Percentiles rank a stretch among this genome's conserved stretches.
Evolutionary conservation across 139 green algal genomes (phyloP).

Genomic region (Gonium pectorale): DNA sequence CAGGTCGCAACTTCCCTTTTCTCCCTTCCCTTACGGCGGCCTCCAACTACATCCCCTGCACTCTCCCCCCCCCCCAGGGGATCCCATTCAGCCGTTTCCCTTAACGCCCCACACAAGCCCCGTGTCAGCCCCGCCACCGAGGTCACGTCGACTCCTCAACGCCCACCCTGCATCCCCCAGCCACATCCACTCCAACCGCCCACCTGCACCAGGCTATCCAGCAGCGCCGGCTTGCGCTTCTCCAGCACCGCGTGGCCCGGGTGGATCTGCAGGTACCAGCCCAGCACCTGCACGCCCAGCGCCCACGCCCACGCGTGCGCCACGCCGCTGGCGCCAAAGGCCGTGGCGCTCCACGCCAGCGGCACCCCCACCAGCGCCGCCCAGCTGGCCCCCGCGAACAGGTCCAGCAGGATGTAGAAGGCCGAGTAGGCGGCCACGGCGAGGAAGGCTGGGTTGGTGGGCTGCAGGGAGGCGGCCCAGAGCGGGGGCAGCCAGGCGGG

Average conservation of each 20-base stretch:
- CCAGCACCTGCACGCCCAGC: constrained; percentile 51
- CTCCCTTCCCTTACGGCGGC: no score
- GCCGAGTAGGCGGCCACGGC: constrained; percentile 33
- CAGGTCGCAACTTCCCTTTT: no score
- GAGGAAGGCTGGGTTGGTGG: constrained; percentile 53
- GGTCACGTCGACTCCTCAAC: no score
- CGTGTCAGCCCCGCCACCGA: no score
- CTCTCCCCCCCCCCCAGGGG: no score
- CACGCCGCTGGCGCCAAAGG: constrained; percentile 47
- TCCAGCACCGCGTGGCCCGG: constrained; percentile 83
- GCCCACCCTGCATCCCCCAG: no score
- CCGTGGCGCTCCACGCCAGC: constrained; percentile 67
- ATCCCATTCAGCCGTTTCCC: no score
- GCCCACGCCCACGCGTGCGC: constrained; percentile 11
- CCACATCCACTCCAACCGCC: no score
- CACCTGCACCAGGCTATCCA: constrained; percentile 87
- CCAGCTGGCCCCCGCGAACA: constrained; percentile 82
- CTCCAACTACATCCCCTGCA: no score
- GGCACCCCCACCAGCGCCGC: constrained; percentile 67
- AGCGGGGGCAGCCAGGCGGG: not conserved
- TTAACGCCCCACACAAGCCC: no score
- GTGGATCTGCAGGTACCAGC: constrained; percentile 77
- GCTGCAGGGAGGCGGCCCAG: constrained; percentile 18
- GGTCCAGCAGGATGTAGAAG: constrained; percentile 78
- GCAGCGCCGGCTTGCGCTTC: constrained; percentile 78